Conservation (phyloP, 345 rosid species). For the Linum lewisii region DNA sequence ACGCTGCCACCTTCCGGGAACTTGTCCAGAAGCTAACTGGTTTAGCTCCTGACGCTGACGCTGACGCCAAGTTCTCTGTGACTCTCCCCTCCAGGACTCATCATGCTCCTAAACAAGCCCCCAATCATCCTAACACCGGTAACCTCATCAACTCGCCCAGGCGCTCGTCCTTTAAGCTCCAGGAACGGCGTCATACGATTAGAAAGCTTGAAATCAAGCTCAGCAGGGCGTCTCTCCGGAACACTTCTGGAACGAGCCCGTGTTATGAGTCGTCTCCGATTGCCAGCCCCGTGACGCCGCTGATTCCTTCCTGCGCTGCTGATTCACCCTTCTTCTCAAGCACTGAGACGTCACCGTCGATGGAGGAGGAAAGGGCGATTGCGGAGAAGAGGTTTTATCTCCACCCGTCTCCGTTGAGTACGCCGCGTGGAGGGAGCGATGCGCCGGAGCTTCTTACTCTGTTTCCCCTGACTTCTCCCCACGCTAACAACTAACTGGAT, state of each 20-base stretch:
- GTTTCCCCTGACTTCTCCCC: constrained; percentile 18
- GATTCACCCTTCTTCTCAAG: constrained; percentile 24
- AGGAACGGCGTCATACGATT: constrained; percentile 34
- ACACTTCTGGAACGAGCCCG: constrained; percentile 1
- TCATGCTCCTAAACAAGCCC: constrained; percentile 11
- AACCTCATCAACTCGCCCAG: constrained; percentile 16
- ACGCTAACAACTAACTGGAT: neutral
- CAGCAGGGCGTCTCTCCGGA: constrained; percentile 17
- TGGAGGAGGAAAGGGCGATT: constrained; percentile 29
- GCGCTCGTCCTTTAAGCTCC: constrained; percentile 38
- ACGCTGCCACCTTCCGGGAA: constrained; percentile 32
- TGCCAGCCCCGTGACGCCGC: constrained; percentile 38
- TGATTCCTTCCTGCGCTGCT: constrained; percentile 4
- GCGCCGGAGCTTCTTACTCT: constrained; percentile 18
- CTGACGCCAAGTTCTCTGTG: constrained; percentile 11
- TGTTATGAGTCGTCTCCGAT: constrained; percentile 14
- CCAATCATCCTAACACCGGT: constrained; percentile 12
- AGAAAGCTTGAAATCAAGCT: constrained; percentile 39
- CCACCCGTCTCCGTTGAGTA: constrained; percentile 17
- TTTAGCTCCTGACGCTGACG: constrained; percentile 16
- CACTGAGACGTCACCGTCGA: constrained; percentile 27
- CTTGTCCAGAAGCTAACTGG: constrained; percentile 45
- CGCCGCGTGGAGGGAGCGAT: constrained; percentile 15
- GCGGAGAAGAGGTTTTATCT: constrained; percentile 18
- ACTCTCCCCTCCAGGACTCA: constrained; percentile 18